These are phyloP conservation scores for Pythium dissimile DNA, from an alignment of 352 stramenopile genomes.

Conservation along the genomic window DNA sequence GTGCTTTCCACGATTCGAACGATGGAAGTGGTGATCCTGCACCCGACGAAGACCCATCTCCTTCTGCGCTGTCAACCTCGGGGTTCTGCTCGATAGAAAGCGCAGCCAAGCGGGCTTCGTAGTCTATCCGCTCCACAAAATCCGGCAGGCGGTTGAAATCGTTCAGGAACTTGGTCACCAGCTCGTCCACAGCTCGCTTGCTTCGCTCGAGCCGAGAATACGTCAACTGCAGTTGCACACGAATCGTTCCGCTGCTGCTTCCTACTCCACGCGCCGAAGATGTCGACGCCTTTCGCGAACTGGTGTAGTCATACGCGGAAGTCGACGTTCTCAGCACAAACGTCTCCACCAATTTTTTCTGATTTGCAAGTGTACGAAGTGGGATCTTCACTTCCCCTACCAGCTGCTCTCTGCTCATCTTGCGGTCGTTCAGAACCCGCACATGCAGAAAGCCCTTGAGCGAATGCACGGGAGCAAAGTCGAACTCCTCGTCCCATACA, in stretches of 20 bases:
- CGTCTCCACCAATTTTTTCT: conserved; percentile 61
- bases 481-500: conserved; percentile 78
- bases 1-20: conserved; percentile 24
- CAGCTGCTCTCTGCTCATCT: conserved; percentile 58
- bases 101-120: conserved; percentile 10
- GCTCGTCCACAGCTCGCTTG: conserved; percentile 58
- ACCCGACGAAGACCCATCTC: background rate
- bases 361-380: conserved; percentile 51
- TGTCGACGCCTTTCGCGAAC: background rate
- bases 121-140: conserved; percentile 44
- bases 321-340: conserved; percentile 40
- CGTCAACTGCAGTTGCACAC: conserved; percentile 57
- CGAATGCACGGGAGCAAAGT: conserved; percentile 53
- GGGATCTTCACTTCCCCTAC: conserved; percentile 68
- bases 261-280: conserved; percentile 5
- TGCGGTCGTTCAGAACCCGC: conserved; percentile 67
- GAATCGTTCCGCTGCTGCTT: conserved; percentile 31
- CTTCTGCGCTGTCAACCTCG: background rate
- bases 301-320: background rate
- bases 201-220: conserved; percentile 58
- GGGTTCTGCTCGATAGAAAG: background rate
- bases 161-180: conserved; percentile 51
- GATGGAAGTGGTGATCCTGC: conserved; percentile 4
- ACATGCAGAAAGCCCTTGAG: conserved; percentile 63
- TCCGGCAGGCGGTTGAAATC: conserved; percentile 51